phyloP scores from a whole-genome alignment of 164 flowering plant genomes.

The Vitis cinerea region DNA sequence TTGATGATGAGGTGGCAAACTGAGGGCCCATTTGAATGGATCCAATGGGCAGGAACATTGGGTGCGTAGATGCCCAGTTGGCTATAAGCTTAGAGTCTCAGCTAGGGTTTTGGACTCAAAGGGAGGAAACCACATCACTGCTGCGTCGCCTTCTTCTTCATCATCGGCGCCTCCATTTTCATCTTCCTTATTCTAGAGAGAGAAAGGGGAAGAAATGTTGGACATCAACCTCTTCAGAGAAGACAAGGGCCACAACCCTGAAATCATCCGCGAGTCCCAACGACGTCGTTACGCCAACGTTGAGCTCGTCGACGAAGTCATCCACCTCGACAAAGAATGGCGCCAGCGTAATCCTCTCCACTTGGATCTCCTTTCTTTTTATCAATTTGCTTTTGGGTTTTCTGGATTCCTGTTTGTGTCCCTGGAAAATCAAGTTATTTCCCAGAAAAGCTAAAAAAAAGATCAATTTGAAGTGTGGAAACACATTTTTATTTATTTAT shows the following conservation, averaged over 20 bases:
- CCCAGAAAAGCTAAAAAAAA: too few species aligned
- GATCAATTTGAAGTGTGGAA: too few species aligned
- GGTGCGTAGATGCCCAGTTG: too few species aligned
- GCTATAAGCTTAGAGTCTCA: too few species aligned
- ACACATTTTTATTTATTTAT: neutral
- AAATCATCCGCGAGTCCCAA: constrained; percentile 79
- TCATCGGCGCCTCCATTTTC: neutral
- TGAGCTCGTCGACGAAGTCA: constrained; percentile 77
- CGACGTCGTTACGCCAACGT: constrained; percentile 75
- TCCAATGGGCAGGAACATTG: too few species aligned
- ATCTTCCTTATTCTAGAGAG: neutral
- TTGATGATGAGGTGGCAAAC: too few species aligned
- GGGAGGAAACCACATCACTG: too few species aligned
- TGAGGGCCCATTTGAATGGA: too few species aligned
- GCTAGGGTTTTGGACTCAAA: too few species aligned
- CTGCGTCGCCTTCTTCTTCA: neutral
- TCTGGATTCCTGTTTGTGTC: too few species aligned
- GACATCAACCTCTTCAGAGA: constrained; percentile 87
- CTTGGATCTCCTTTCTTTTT: neutral
- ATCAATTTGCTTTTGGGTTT: too few species aligned
- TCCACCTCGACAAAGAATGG: constrained; percentile 77
- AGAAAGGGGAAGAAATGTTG: constrained; percentile 45
- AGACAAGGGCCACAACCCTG: constrained; percentile 83
- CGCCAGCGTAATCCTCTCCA: constrained; percentile 52
- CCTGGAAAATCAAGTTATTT: too few species aligned